Base-by-base conservation (phyloP, 78 protist species). In the Acrasis kona region DNA sequence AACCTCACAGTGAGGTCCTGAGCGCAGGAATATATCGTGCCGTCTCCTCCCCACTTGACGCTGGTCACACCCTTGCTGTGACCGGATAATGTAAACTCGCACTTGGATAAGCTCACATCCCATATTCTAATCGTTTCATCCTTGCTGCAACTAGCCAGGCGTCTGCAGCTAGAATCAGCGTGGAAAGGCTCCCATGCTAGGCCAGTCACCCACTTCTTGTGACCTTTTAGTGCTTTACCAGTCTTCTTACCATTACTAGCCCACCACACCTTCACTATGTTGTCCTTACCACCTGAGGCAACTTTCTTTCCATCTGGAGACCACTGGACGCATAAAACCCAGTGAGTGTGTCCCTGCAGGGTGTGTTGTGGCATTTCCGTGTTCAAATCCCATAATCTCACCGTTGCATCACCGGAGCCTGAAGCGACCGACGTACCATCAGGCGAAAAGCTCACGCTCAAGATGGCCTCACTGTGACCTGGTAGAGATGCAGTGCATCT, bases 141-240 rank as follows among this genome's bases (percentile, higher is more conserved):
- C 74, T 97, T 91, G 31, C 84, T 76, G 28, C 94, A 78, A 9
- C 85, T 29, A 68, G 78, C 95, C 8, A 95, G 39, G 5, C 96
- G 31, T 0, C 12, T 74, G 70, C 92, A 86, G 37, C 39, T 78
- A 39, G 3, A 38, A 36, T 65, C 32, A 61, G n/a, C 61, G 81
- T 95, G 99, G 30, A 90, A 41, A 3, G 99, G 99, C 81, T 97
- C 97, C 98, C 98, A 97, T 1, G 87, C 2, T 12, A 96, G 19
- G 64, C 84, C 76, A 1, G 93, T 92, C 64, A 96, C 57, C 75
- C 77, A 96, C 65, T 83, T 72, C 64, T 81, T 87, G 67, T 92
- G 96, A 12, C 90, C 91, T 29, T 30, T 73, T 27, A 87, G 64
- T 7, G 32, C 40, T n/a, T 27, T 3, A 27, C 80, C 71, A 10